phyloP scores from a whole-genome alignment of 2,329 filamentous ascomycete species.

The Myriosclerotinia scirpicola region DNA sequence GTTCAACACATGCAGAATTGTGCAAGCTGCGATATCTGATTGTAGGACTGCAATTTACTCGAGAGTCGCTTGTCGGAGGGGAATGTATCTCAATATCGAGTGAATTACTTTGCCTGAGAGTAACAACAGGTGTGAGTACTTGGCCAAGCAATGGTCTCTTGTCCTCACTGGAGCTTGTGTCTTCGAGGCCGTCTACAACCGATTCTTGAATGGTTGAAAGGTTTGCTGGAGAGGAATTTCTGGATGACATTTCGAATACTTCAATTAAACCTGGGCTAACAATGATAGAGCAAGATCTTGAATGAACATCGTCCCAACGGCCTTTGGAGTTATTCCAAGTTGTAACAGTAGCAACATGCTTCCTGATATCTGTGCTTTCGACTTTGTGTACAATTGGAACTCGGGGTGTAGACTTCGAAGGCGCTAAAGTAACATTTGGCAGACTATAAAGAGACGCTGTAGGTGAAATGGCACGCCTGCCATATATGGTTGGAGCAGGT shows the following conservation, averaged over 20 bases:
- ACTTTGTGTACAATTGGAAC: slow-evolving; percentile 50
- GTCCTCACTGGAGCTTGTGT: slow-evolving; percentile 34
- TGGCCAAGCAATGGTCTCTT: slow-evolving; percentile 62
- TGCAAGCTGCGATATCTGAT: slow-evolving; percentile 79
- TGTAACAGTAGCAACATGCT: slow-evolving; percentile 56
- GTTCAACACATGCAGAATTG: slow-evolving; percentile 71
- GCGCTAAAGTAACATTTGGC: slow-evolving; percentile 57
- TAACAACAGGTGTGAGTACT: slow-evolving; percentile 87
- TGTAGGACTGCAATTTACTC: slow-evolving; percentile 63
- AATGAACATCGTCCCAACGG: slow-evolving; percentile 58
- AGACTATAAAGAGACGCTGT: slow-evolving; percentile 23
- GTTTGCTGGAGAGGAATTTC: slow-evolving; percentile 29
- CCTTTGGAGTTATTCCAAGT: slow-evolving; percentile 62
- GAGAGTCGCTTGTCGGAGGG: slow-evolving; percentile 71
- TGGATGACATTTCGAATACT: slow-evolving; percentile 49
- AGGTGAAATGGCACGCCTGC: slow-evolving; percentile 21
- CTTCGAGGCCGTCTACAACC: slow-evolving; percentile 16
- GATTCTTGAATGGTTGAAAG: slow-evolving; percentile 22
- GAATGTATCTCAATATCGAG: slow-evolving; percentile 94
- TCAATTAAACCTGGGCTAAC: slow-evolving; percentile 61
- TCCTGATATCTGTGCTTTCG: slow-evolving; percentile 43
- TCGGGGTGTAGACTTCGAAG: slow-evolving; percentile 82
- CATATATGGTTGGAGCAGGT: slow-evolving; percentile 22
- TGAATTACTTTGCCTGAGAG: slow-evolving; percentile 84
- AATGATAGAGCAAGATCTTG: slow-evolving; percentile 54